Conservation (phyloP, 352 stramenopile species). For the Achlya hypogyna region DNA sequence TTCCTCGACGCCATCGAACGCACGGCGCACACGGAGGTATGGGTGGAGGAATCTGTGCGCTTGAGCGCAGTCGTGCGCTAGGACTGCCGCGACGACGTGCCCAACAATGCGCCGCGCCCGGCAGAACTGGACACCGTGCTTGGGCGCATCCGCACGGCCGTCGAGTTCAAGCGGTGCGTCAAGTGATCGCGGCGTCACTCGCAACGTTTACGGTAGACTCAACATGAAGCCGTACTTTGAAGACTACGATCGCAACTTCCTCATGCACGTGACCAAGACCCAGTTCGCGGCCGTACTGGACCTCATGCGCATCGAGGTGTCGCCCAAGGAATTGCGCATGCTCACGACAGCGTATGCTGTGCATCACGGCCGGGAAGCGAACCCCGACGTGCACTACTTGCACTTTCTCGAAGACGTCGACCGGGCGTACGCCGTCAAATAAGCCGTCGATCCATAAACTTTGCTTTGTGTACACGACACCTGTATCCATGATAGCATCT, state of each 20-base stretch:
- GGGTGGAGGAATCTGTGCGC: too few species aligned
- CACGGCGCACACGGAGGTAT: slow-evolving; percentile 8
- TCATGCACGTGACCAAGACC: slow-evolving; percentile 64
- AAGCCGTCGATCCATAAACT: background rate
- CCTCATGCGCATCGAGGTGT: slow-evolving; percentile 65
- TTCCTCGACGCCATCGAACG: slow-evolving; percentile 54
- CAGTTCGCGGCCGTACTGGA: slow-evolving; percentile 77
- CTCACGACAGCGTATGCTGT: slow-evolving; percentile 46
- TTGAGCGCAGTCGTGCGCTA: background rate
- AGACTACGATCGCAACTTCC: slow-evolving; percentile 75
- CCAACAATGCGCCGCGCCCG: background rate
- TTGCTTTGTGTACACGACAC: too few species aligned
- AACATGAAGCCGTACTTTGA: slow-evolving; percentile 86
- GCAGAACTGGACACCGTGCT: slow-evolving; percentile 1
- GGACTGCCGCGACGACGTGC: slow-evolving; percentile 3
- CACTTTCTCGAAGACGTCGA: slow-evolving; percentile 66
- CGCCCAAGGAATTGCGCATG: slow-evolving; percentile 38
- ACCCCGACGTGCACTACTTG: slow-evolving; percentile 71
- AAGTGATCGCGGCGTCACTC: background rate
- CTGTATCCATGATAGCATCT: too few species aligned
- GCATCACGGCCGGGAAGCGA: slow-evolving; percentile 38
- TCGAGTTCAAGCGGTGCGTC: slow-evolving; percentile 5
- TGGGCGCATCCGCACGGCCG: background rate
- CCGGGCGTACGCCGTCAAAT: slow-evolving; percentile 35
- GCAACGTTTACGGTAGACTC: slow-evolving; percentile 19